Conservation (phyloP, 495 filamentous ascomycete genomes). For the Podospora didyma region DNA sequence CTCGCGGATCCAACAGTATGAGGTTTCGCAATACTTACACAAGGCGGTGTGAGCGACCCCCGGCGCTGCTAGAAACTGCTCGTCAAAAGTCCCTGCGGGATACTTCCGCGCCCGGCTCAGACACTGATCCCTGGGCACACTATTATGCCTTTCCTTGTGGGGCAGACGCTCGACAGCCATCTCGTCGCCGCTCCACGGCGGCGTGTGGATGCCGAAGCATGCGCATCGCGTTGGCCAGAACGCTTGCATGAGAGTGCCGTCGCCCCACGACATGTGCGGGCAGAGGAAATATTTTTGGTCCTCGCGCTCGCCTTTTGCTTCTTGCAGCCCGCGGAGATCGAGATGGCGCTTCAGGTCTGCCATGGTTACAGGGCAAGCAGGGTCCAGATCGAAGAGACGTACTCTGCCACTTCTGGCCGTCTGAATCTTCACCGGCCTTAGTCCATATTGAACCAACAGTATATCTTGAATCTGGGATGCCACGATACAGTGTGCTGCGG, state of each 20-base stretch:
- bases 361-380: background rate
- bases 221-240: background rate
- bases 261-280: background rate
- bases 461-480: background rate
- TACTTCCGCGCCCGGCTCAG: background rate
- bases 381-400: background rate
- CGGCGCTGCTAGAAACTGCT: background rate
- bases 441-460: background rate
- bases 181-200: background rate
- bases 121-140: background rate
- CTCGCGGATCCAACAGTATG: background rate
- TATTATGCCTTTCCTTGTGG: background rate
- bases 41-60: background rate
- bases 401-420: background rate
- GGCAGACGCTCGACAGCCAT: background rate
- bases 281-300: background rate
- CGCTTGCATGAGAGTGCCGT: background rate
- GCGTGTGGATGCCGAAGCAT: background rate
- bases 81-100: background rate
- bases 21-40: background rate
- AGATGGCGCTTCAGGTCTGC: background rate
- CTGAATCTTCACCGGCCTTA: background rate
- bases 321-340: background rate
- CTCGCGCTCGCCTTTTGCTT: no score
- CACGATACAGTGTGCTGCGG: background rate